Conservation (phyloP, 2,329 filamentous ascomycete species). For the Neonectria coccinea region DNA sequence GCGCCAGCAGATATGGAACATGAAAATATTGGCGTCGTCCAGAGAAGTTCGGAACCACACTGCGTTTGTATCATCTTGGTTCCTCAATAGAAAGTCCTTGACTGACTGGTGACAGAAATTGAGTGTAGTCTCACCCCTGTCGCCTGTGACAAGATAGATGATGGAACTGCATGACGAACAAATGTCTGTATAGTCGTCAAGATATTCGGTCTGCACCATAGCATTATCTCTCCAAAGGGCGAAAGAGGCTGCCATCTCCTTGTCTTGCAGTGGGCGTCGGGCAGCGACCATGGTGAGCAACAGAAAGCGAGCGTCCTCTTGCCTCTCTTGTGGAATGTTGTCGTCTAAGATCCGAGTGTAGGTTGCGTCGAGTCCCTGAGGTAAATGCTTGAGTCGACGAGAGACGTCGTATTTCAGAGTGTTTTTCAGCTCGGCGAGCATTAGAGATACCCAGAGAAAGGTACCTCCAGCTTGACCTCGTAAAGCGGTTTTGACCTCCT, state of each 20-base stretch:
- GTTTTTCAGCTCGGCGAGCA: background rate
- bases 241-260: slow-evolving; percentile 4
- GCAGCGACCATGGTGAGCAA: background rate
- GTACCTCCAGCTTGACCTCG: background rate
- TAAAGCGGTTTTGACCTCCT: background rate
- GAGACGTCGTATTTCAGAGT: background rate
- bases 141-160: background rate
- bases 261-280: background rate
- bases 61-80: no score
- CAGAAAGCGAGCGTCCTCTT: background rate
- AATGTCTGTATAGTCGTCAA: background rate
- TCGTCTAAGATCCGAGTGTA: background rate
- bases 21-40: no score
- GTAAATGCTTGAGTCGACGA: background rate
- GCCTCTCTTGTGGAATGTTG: background rate
- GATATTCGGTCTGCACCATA: background rate
- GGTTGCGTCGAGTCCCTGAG: background rate
- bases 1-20: no score
- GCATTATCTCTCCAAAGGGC: background rate
- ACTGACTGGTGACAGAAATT: slow-evolving; percentile 6
- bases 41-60: no score
- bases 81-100: background rate
- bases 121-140: background rate
- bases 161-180: background rate
- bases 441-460: slow-evolving; percentile 7